phyloP scores from a whole-genome alignment of 805 yeast genomes.

The Wickerhamiella allomyrinae region DNA sequence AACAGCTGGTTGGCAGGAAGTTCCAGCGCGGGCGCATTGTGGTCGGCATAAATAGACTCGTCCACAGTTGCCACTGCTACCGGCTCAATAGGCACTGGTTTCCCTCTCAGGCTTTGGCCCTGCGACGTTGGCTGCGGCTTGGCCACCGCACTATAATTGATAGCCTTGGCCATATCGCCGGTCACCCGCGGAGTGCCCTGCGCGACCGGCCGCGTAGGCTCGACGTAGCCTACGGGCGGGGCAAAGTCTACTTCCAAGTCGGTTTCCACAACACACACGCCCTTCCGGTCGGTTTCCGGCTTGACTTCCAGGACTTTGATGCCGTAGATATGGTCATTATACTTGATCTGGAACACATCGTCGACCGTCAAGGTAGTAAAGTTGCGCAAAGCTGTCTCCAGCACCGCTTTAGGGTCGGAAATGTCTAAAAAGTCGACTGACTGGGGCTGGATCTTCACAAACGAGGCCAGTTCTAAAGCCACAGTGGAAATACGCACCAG shows the following conservation, averaged over 20 bases:
- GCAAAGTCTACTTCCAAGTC: conserved; percentile 96
- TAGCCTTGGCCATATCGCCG: conserved; percentile 66
- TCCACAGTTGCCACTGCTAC: conserved; percentile 6
- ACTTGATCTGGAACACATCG: conserved; percentile 73
- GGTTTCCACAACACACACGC: conserved; percentile 91
- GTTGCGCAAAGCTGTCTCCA: conserved; percentile 81
- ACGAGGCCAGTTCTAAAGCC: conserved; percentile 72
- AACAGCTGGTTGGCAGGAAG: conserved; percentile 79
- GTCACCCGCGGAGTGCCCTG: conserved; percentile 3
- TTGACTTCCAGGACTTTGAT: conserved; percentile 78
- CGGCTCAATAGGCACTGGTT: neutral
- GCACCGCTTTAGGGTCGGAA: conserved; percentile 89
- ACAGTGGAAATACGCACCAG: conserved; percentile 54
- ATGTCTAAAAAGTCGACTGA: conserved; percentile 85
- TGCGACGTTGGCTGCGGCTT: conserved; percentile 16
- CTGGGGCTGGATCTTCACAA: conserved; percentile 92
- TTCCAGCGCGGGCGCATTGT: conserved; percentile 46
- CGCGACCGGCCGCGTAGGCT: conserved; percentile 40
- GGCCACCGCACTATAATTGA: conserved; percentile 49
- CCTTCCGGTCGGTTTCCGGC: conserved; percentile 49
- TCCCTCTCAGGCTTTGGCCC: neutral
- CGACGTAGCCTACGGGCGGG: conserved; percentile 96
- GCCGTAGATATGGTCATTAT: conserved; percentile 63
- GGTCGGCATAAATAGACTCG: conserved; percentile 12
- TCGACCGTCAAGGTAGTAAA: conserved; percentile 75